Evolutionary conservation across 2,329 filamentous ascomycete genomes (phyloP), one percentile per base, ranked within the genome.

Genomic region (Xylogone sp.): DNA sequence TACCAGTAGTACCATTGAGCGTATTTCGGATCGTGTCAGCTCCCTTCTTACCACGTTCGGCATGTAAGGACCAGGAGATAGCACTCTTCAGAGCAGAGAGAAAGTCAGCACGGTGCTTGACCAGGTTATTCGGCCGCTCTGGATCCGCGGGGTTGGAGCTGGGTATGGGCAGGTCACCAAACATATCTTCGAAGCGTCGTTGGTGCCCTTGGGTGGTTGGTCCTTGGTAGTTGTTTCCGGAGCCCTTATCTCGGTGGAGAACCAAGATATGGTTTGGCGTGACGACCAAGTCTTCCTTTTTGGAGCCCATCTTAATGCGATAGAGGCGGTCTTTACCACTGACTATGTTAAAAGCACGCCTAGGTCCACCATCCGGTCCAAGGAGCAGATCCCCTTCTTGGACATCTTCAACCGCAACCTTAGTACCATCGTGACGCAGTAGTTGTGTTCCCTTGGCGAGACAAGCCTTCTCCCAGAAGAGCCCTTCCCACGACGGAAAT

Each of bases 401-500:
- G 43, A 77, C 75, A 53, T 77, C 70, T 62, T 78, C 70, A 21
- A 78, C 75, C 5, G 70, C 69, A 47, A 78, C 63, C 52, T 71
- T 64, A 19, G 65, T 69, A 50, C 71, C 67, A 59, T 77, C 71
- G 53, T 73, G 69, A 27, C 73, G 70, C 31, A 76, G 60, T 19
- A 76, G 60, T 61, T 68, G 69, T 21, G 74, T 75, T 34, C 71
- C 71, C 27, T 73, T 70, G 34, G 69, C 70, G 60, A 72, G 68
- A 62, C 60, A 70, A 13, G 84, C 86, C 54, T 83, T 80, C 63
- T 90, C 87, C 88, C 92, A 96, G 65, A 96, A 97, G 3, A 96
- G 77, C 59, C 94, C 94, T 69, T 99, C 94, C 94, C 94, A 99
- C 0, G 88, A 94, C 2, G 92, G 89, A 67, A 99, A 97, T 5